phyloP scores from a whole-genome alignment of 1,284 basidiomycete species.

The Trametes polyzona region DNA sequence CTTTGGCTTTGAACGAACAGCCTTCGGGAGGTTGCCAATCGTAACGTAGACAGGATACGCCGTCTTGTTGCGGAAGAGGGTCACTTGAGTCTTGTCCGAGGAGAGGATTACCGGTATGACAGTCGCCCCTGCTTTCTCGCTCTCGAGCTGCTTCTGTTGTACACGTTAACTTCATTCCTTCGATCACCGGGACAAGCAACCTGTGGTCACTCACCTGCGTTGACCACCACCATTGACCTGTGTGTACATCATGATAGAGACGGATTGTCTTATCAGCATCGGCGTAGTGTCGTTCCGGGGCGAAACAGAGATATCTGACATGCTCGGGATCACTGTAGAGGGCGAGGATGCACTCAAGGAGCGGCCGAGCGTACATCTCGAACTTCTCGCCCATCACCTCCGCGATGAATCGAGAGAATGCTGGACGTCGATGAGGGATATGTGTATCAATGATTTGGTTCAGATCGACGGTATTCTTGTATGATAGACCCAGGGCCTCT shows the following conservation, averaged over 20 bases:
- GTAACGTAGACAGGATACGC: conserved; percentile 48
- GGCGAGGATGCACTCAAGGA: conserved; percentile 32
- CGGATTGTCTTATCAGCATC: conserved; percentile 29
- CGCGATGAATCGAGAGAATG: conserved; percentile 27
- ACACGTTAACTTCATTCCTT: conserved; percentile 15
- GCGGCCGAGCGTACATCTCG: conserved; percentile 34
- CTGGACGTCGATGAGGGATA: conserved; percentile 30
- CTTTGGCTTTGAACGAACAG: conserved; percentile 39
- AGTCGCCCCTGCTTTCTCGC: conserved; percentile 37
- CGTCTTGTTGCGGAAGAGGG: conserved; percentile 40
- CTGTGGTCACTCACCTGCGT: conserved; percentile 39
- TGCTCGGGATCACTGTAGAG: conserved; percentile 21
- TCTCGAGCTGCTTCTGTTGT: conserved; percentile 33
- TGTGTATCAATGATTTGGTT: conserved; percentile 37
- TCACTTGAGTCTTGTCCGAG: conserved; percentile 44
- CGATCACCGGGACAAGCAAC: conserved; percentile 48
- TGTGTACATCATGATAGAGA: conserved; percentile 44
- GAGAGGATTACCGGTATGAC: conserved; percentile 45
- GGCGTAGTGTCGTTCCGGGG: conserved; percentile 36
- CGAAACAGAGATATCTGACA: conserved; percentile 31
- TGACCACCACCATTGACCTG: conserved; percentile 45
- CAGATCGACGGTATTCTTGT: conserved; percentile 32
- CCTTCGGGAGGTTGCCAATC: conserved; percentile 48
- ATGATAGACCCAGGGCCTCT: conserved; percentile 33
- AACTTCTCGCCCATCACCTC: conserved; percentile 27